Base-by-base conservation (phyloP, 768 basidiomycete species). In the Boletus subcaerulescens region DNA sequence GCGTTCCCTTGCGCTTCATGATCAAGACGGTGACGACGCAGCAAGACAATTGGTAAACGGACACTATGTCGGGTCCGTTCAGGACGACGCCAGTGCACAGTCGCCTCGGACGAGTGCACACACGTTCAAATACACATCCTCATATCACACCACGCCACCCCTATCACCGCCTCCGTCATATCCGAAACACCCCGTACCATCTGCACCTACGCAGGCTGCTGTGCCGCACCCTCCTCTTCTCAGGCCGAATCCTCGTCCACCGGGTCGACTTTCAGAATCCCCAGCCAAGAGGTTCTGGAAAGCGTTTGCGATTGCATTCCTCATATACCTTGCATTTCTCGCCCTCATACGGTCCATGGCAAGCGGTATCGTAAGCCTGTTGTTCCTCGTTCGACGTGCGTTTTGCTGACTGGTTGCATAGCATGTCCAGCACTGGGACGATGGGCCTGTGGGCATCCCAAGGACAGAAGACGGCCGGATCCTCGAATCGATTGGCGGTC, bases 391-490 rank as follows among this genome's bases (percentile, higher is more conserved):
- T 15, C 17, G 15, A 17, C 38, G n/a, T 39, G 38, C n/a, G 10
- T 39, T 12, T 38, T 18, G 9, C 26, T 26, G 26, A 26, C 26
- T 8, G 26, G 26, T 26, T 26, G 26, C 8, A 26, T 26, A 1
- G 22, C 22, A 24, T 24, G 22, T 24, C 22, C 22, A 26, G 26
- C 26, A 47, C 15, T 29, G 24, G 20, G 15, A 40, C 12, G 38
- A 42, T 4, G 50, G 14, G 0, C 4, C 18, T 5, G 46, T 41
- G 10, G 65, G 61, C 2, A 20, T 13, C 6, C 65, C 62, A 3
- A 49, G 18, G 5, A 20, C 39, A 1, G 51, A 45, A 15, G 67
- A 68, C 39, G 68, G 68, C 15, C 12, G 3, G 3, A 36, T 67
- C 36, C 45, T 62, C 24, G 26, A 52, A 29, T 55, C 58, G 10